Conservation (phyloP, 2,329 filamentous ascomycete species). For the Aspergillus eucalypticola region DNA sequence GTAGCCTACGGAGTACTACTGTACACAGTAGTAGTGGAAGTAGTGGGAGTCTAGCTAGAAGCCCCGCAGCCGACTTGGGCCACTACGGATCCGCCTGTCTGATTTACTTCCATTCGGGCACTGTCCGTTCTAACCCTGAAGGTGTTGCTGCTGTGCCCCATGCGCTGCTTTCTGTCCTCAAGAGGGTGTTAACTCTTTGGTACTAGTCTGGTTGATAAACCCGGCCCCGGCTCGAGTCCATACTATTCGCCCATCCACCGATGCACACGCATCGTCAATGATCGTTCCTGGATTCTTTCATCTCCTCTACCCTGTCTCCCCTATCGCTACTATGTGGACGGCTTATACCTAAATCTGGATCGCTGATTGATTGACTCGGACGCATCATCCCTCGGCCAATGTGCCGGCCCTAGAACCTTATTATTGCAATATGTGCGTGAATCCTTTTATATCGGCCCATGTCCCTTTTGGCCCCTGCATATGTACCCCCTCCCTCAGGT, state of each 20-base stretch:
- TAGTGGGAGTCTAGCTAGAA: background rate
- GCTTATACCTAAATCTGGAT: background rate
- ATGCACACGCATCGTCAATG: background rate
- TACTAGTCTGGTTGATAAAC: background rate
- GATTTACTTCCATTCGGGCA: background rate
- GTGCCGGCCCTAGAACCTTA: background rate
- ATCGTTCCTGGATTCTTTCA: background rate
- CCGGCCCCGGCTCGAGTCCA: background rate
- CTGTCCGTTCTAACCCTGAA: background rate
- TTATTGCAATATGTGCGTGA: background rate
- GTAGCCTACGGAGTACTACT: too few species aligned
- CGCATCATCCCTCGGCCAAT: conserved; percentile 1
- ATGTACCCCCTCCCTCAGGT: conserved; percentile 4
- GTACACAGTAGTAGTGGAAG: background rate
- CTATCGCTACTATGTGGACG: background rate
- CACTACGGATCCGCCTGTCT: background rate
- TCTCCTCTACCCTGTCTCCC: background rate
- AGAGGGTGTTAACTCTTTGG: background rate
- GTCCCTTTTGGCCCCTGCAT: conserved; percentile 4
- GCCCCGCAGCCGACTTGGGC: background rate
- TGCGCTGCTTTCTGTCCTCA: background rate
- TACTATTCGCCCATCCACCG: background rate
- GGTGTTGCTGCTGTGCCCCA: background rate
- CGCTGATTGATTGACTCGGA: background rate
- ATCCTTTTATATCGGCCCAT: background rate